phyloP scores from a whole-genome alignment of 73 alveolate species.

The Blepharisma stoltei region DNA sequence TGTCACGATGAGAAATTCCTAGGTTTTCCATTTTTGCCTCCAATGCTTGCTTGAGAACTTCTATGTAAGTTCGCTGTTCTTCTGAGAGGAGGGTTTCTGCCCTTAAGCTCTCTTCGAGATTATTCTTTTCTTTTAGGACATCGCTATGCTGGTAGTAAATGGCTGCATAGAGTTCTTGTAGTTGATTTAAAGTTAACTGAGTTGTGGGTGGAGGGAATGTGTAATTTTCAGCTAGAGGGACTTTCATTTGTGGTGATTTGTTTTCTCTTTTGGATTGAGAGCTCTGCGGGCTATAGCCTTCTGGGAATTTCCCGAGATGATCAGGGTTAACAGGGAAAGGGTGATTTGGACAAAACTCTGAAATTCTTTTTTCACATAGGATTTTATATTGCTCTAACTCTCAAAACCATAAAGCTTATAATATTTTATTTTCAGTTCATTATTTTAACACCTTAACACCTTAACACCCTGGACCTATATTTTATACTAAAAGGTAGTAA shows the following conservation, averaged over 20 bases:
- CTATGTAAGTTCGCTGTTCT: constrained; percentile 30
- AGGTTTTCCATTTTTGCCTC: not conserved
- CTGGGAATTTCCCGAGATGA: not conserved
- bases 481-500: no score
- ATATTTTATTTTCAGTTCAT: no score
- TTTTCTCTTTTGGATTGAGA: no score
- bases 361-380: constrained; percentile 27
- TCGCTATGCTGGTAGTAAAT: constrained; percentile 16
- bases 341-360: constrained; percentile 22
- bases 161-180: constrained; percentile 17
- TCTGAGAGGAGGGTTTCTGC: constrained; percentile 14
- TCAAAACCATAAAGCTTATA: no score
- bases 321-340: constrained; percentile 26
- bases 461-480: no score
- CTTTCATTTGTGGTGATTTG: not conserved
- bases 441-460: no score
- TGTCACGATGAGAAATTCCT: not conserved
- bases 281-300: no score
- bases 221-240: constrained; percentile 20
- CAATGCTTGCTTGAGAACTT: constrained; percentile 8
- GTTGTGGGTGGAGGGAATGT: constrained; percentile 21
- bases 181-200: not conserved
- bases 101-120: not conserved
- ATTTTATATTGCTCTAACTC: constrained; percentile 26
- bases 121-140: constrained; percentile 22